Base-by-base conservation (phyloP, 148 eudicot genomes). In the Silene latifolia region DNA sequence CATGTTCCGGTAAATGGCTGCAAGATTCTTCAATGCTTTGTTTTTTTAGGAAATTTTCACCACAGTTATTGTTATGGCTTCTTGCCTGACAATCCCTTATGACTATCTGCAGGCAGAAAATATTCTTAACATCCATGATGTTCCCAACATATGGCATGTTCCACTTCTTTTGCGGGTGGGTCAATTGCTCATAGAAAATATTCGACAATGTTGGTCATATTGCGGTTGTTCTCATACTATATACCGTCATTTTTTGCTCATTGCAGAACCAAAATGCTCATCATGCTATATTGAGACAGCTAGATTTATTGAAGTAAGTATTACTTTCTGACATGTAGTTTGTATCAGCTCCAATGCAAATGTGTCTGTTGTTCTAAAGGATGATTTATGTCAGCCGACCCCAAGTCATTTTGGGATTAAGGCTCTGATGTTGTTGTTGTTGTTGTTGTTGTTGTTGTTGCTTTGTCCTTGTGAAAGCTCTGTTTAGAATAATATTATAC, bases 61-160 rank as follows among this genome's bases (percentile, higher is more conserved):
- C 19, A 0, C 58, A 32, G 53, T 53, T 8, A 18, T 67, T 59
- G 4, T 35, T 63, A 25, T 44, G 53, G 54, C 57, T 9, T 53
- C 48, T 62, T 77, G 57, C 64, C 11, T 72, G 24, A 75, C 80
- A 53, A 71, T 68, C 8, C 25, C 8, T 58, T 4, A 74, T 67
- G 39, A 25, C 75, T 66, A 23, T 68, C 71, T 64, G 27, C 86
- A 94, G 97, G 86, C 84, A 58, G 93, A 81, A 69, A 94, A 94
- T 84, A 94, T 94, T 77, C 96, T 94, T 35, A 94, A 89, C 79
- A 84, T 94, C 80, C 91, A 90, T 67, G 97, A 94, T 78, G 98
- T 94, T 77, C 97, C 98, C 73, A 94, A 94, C 81, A 94, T 94
- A 72, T 94, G 98, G 98, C 98, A 94, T 74, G 87, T 94, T 63